Base-by-base conservation (phyloP, 2,329 filamentous ascomycete species). In the Penicillium sp. region DNA sequence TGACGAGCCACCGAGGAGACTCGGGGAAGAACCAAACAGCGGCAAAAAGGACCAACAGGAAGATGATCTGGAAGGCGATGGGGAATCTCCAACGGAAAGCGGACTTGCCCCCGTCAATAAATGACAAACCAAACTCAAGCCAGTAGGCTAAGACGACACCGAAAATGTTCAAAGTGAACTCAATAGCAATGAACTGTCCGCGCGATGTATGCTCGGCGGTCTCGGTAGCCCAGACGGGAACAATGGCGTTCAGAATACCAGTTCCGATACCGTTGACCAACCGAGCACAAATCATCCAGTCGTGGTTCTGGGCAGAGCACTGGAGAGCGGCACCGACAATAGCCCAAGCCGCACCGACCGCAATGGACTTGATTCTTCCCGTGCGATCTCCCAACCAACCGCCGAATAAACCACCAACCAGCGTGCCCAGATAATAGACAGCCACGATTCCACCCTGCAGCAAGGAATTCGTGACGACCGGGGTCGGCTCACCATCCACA, bases 131-230 rank as follows among this genome's bases (percentile, higher is more conserved):
- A 54, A 79, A 83, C 57, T 76, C 74, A 7, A 77, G 63, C 82
- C 81, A 85, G 56, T 87, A 87, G 20, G 20, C 20, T 23, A 83
- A 64, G 77, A 83, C 80, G 0, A 87, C 82, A 59, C 84, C 84
- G 42, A 87, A 82, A 52, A 88, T 87, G 61, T 88, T 89, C 7
- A 88, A 67, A 0, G 84, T 88, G 54, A 89, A 88, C 59, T 88
- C 85, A 46, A 87, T 82, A 8, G 83, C 82, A 49, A 88, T 81
- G 54, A 87, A 86, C 42, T 82, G 78, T 5, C 86, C 86, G 35
- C 86, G 78, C 2, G 80, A 83, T 0, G 79, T 86, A 60, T 87
- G 82, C 33, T 84, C 80, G 0, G 83, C 81, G 0, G 81, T 85
- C 66, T 88, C 86, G 0, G 84, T 85, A 0, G 83, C 83, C 83